Base-by-base conservation (phyloP, 2,329 filamentous ascomycete genomes). In the Exophiala sp. region DNA sequence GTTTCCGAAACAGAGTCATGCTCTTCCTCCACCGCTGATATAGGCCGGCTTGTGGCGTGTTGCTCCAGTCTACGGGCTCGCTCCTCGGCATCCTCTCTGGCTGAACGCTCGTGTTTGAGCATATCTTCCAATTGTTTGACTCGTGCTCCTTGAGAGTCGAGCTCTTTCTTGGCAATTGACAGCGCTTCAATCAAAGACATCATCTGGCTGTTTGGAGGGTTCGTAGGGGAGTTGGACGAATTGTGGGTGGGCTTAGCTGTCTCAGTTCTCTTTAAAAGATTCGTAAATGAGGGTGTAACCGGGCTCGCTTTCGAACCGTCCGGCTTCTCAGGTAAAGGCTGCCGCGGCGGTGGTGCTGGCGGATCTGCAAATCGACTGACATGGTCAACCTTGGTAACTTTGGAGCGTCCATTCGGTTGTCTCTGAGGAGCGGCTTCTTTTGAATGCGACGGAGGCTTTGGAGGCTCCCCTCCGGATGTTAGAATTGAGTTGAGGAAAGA, bases 311-410 rank as follows among this genome's bases (percentile, higher is more conserved):
- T 75, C 50, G 68, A 73, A 13, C 78, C 80, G 67, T 95, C 88
- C 0, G 91, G 91, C 66, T 96, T 96, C 65, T 96, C 90, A 1
- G 91, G 91, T 4, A 97, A 73, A 11, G 91, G 91, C 60, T 95
- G 90, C 60, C 95, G 89, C 22, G 91, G 91, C 21, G 91, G 91
- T 6, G 91, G 91, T 18, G 90, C 91, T 2, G 91, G 91, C 43
- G 91, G 91, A 50, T 96, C 90, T 1, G 88, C 93, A 65, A 96
- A 97, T 45, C 89, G 80, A 3, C 86, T 80, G 62, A 93, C 91
- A 34, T 83, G 73, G 63, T 95, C 89, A 16, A 81, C 71, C 58
- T 88, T 84, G 40, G 73, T 68, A 50, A 70, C 66, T 57, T 73
- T 71, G 7, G 67, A 66, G 24, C 68, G 66, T 41, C 70, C 72